Base-by-base conservation (phyloP, 202 grass and related monocot species). In the Setaria italica region DNA sequence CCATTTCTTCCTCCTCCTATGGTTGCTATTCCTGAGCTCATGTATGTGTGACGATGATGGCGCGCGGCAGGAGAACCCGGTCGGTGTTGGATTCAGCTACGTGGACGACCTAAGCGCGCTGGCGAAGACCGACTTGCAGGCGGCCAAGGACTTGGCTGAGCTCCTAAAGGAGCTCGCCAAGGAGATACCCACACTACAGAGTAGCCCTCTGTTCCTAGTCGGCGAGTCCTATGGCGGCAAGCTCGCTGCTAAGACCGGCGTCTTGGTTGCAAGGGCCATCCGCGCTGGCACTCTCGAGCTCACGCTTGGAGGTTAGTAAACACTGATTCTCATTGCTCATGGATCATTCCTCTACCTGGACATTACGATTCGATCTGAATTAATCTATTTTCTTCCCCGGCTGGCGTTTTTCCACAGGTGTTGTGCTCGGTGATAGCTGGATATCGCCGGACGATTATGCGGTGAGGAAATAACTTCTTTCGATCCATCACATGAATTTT, bases 161-260 rank as follows among this genome's bases (percentile, higher is more conserved):
- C 82, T 93, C 19, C 74, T 93, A 17, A 90, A 86, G 77, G 54
- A 65, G 77, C 77, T 93, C 33, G 77, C 70, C 82, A 62, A 84
- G 21, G 70, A 86, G 35, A 67, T 83, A 19, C 49, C 48, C 20
- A 41, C 53, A 11, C 39, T 88, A 86, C 91, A 80, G 62, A 77
- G 43, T 29, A 93, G 83, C 45, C 88, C 88, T 9, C 73, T 93
- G 25, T 93, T 83, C 82, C 64, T 93, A 12, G 84, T 93, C 16
- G 88, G 78, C 1, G 88, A 93, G 62, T 90, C 91, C 47, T 93
- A 90, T 14, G 88, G 91, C n/a, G 88, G 88, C 2, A 90, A 84
- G 72, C 79, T 69, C 47, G 85, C 91, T 4, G 91, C 85, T 3
- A 93, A 79, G 41, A 39, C 85, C 4, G 88, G 72, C 42, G 82